Evolutionary conservation across 345 rosid genomes (phyloP).

Genomic region (Lepidium aucheri): DNA sequence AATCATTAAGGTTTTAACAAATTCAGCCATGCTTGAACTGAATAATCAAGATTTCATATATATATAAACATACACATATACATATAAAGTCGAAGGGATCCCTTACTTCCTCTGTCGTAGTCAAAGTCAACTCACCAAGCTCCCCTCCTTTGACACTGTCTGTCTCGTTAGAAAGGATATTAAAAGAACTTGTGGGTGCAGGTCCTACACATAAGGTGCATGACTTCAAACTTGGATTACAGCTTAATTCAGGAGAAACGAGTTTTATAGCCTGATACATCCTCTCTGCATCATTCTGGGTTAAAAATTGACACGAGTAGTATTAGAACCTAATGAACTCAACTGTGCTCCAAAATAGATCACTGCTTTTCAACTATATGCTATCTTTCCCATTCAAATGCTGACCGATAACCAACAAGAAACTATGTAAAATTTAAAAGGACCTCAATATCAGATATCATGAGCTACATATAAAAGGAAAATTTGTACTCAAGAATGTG

Average conservation of each 20-base stretch:
- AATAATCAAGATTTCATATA: background rate
- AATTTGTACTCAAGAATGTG: background rate
- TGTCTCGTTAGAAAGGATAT: slow-evolving; percentile 38
- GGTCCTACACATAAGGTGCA: slow-evolving; percentile 46
- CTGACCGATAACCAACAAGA: background rate
- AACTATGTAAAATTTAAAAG: background rate
- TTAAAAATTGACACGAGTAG: background rate
- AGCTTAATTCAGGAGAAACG: slow-evolving; percentile 33
- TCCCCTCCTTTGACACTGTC: slow-evolving; percentile 22
- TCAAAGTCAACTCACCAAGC: slow-evolving; percentile 31
- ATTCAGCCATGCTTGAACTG: background rate
- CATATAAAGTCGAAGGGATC: slow-evolving; percentile 6
- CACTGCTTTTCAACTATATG: slow-evolving; percentile 7
- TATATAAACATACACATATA: too few species aligned
- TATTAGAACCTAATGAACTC: background rate
- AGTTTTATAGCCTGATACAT: slow-evolving; percentile 41
- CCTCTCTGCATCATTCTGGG: slow-evolving; percentile 66
- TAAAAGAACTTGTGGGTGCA: slow-evolving; percentile 44
- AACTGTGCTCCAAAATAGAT: background rate
- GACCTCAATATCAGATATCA: background rate
- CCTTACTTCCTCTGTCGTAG: slow-evolving; percentile 50
- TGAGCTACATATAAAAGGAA: background rate
- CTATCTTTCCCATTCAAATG: background rate
- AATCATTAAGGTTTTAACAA: background rate
- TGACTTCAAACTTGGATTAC: slow-evolving; percentile 30